A percentile compares a stretch with the other conserved stretches of the same genome.
Evolutionary conservation across 2,329 filamentous ascomycete species (phyloP).

Genomic region (Calonectria fujianensis): DNA sequence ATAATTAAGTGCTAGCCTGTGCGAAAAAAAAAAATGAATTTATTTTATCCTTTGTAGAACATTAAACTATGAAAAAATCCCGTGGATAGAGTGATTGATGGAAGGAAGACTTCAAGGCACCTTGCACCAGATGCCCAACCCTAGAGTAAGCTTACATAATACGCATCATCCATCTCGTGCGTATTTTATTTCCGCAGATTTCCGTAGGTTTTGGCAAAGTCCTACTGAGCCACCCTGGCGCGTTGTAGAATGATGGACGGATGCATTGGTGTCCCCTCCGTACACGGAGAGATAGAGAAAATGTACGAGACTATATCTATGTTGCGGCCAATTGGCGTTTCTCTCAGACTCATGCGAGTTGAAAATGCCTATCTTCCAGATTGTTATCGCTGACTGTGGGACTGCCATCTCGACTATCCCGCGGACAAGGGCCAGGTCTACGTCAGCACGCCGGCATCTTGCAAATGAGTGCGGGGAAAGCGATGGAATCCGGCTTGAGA

Average conservation of each 20-base stretch:
- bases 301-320: not conserved
- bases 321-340: not conserved
- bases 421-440: conserved; percentile 8
- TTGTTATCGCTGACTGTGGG: not conserved
- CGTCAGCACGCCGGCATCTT: conserved; percentile 14
- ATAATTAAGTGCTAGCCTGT: too few relatives aligned
- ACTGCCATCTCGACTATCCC: not conserved
- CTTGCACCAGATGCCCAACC: not conserved
- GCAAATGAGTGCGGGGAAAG: conserved; percentile 17
- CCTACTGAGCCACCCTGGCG: not conserved
- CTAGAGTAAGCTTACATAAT: not conserved
- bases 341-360: not conserved
- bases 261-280: not conserved
- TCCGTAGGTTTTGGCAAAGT: not conserved
- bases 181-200: not conserved
- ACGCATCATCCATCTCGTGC: not conserved
- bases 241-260: not conserved
- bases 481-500: not conserved
- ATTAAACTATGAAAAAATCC: not conserved
- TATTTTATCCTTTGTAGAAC: too few relatives aligned
- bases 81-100: not conserved
- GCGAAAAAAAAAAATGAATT: too few relatives aligned
- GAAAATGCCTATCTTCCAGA: not conserved
- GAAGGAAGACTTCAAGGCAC: not conserved
- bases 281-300: not conserved